Percentiles rank a stretch among this genome's conserved stretches.
phyloP scores from a whole-genome alignment of 2,329 filamentous ascomycete genomes.

The Curvularia verruculosa region DNA sequence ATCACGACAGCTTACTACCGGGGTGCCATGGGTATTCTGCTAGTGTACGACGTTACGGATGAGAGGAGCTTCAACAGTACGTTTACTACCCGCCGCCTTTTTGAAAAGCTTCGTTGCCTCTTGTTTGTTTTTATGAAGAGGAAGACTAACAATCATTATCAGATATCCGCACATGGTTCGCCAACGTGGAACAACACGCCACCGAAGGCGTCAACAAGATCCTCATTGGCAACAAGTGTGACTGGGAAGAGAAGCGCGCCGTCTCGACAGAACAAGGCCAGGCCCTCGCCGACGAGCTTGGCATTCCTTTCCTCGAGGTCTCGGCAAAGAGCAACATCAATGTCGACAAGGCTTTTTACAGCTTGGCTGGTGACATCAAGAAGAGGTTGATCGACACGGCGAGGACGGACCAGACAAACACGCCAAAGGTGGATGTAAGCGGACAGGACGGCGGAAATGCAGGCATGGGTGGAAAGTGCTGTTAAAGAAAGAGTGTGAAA shows the following conservation, averaged over 20 bases:
- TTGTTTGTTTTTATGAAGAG: too few relatives aligned
- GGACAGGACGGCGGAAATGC: constrained; percentile 35
- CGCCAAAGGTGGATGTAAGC: constrained; percentile 43
- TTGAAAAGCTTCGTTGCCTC: not conserved
- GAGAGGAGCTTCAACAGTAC: constrained; percentile 93
- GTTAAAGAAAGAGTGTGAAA: constrained; percentile 25
- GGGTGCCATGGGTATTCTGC: constrained; percentile 95
- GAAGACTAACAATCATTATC: constrained; percentile 25
- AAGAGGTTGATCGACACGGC: constrained; percentile 93
- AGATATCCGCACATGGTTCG: constrained; percentile 99
- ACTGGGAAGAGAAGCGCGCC: constrained; percentile 98
- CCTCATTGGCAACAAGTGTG: constrained; percentile 98
- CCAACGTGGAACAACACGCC: constrained; percentile 97
- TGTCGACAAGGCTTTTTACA: constrained; percentile 98
- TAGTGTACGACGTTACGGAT: constrained; percentile 98
- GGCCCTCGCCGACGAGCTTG: constrained; percentile 90
- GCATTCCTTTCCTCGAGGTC: constrained; percentile 97
- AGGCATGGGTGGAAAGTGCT: constrained; percentile 49
- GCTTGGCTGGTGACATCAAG: constrained; percentile 94
- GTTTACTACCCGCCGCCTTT: constrained; percentile 39
- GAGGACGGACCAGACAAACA: constrained; percentile 66
- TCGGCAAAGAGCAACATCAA: constrained; percentile 99
- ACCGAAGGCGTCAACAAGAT: constrained; percentile 99
- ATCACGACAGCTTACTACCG: constrained; percentile 99
- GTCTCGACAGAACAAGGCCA: constrained; percentile 94